Conservation (phyloP, 768 basidiomycete genomes). For the Inosperma sp. region DNA sequence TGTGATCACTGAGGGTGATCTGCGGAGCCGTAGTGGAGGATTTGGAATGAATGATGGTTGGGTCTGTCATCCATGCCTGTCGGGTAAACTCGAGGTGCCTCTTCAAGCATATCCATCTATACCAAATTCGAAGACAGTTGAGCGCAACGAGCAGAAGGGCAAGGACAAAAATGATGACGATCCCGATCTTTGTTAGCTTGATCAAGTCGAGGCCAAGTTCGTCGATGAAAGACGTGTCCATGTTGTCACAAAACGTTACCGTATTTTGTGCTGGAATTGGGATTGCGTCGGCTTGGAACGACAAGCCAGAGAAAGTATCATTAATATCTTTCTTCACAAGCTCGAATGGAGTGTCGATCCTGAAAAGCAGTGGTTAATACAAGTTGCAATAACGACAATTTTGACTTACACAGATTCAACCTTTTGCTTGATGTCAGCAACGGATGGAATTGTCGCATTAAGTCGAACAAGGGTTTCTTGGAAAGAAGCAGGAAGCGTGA, state of each 20-base stretch:
- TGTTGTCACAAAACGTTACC: slow-evolving; percentile 67
- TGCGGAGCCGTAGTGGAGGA: slow-evolving; percentile 39
- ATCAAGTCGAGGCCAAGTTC: slow-evolving; percentile 77
- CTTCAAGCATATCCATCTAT: slow-evolving; percentile 75
- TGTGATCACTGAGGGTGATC: slow-evolving; percentile 65
- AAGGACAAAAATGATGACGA: slow-evolving; percentile 63
- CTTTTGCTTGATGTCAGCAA: slow-evolving; percentile 66
- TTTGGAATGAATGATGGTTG: slow-evolving; percentile 47
- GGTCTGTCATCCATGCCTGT: slow-evolving; percentile 73
- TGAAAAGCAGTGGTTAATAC: slow-evolving; percentile 23
- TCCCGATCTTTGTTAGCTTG: slow-evolving; percentile 74
- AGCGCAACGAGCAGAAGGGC: slow-evolving; percentile 71
- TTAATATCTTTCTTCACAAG: slow-evolving; percentile 86
- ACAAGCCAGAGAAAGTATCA: slow-evolving; percentile 69
- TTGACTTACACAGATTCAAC: slow-evolving; percentile 66
- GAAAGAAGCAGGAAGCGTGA: slow-evolving; percentile 76
- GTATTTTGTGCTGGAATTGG: slow-evolving; percentile 70
- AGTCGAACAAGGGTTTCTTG: slow-evolving; percentile 67
- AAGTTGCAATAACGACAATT: not conserved
- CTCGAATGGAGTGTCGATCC: slow-evolving; percentile 85
- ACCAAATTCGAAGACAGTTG: slow-evolving; percentile 81
- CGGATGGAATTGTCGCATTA: slow-evolving; percentile 75
- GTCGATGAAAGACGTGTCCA: slow-evolving; percentile 85
- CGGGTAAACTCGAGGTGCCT: slow-evolving; percentile 64
- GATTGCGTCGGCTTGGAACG: slow-evolving; percentile 66